These are phyloP conservation scores for Anastatica hierochuntica DNA, from an alignment of 345 rosid species.

Conservation along the genomic window DNA sequence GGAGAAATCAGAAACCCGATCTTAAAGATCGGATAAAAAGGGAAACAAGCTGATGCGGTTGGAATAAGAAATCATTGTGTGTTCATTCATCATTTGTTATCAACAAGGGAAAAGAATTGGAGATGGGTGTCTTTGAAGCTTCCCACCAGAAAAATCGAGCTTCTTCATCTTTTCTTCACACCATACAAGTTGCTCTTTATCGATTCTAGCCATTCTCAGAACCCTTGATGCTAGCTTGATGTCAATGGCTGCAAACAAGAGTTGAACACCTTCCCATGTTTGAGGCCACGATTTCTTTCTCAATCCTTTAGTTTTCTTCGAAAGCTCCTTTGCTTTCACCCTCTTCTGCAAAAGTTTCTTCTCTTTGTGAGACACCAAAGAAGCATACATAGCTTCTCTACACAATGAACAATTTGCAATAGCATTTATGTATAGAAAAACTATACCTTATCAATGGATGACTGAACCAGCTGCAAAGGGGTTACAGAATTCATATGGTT, in stretches of 20 bases:
- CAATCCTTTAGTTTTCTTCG: slow-evolving; percentile 61
- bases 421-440: too few relatives aligned
- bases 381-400: background rate
- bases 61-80: slow-evolving; percentile 2
- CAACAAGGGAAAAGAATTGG: slow-evolving; percentile 82
- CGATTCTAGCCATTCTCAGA: slow-evolving; percentile 57
- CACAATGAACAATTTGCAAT: too few relatives aligned
- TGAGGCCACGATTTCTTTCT: slow-evolving; percentile 83
- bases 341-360: slow-evolving; percentile 44
- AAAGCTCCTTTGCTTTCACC: slow-evolving; percentile 54
- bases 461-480: slow-evolving; percentile 67
- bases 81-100: slow-evolving; percentile 16
- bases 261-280: slow-evolving; percentile 44
- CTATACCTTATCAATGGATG: slow-evolving; percentile 69
- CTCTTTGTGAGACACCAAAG: slow-evolving; percentile 2
- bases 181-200: slow-evolving; percentile 79
- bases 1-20: too few relatives aligned
- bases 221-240: slow-evolving; percentile 56
- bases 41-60: background rate
- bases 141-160: slow-evolving; percentile 45
- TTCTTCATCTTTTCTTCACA: slow-evolving; percentile 96
- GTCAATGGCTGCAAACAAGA: slow-evolving; percentile 64
- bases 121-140: slow-evolving; percentile 65
- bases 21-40: background rate
- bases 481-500: slow-evolving; percentile 37